phyloP scores from a whole-genome alignment of 2,329 filamentous ascomycete genomes.

The Cladophialophora yegresii region DNA sequence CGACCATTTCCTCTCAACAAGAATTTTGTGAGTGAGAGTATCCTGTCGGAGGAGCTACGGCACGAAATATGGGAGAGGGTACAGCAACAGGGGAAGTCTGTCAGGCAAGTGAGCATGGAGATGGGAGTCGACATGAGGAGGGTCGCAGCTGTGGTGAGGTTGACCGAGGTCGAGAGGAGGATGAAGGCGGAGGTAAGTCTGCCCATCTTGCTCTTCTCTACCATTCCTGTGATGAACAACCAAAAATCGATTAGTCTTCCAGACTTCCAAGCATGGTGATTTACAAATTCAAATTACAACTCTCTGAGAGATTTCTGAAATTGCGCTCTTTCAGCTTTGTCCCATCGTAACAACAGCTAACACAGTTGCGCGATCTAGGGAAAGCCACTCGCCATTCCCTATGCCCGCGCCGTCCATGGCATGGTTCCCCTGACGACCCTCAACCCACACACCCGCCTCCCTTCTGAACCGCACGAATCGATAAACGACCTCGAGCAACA shows the following conservation, averaged over 20 bases:
- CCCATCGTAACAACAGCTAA: not conserved
- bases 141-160: conserved; percentile 78
- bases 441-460: conserved; percentile 42
- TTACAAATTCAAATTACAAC: conserved; percentile 70
- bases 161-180: conserved; percentile 82
- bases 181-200: conserved; percentile 68
- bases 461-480: conserved; percentile 55
- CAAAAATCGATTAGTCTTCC: conserved; percentile 97
- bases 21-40: conserved; percentile 68
- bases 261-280: conserved; percentile 82
- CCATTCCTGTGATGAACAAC: conserved; percentile 65
- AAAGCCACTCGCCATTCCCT: conserved; percentile 73
- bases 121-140: conserved; percentile 78
- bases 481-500: conserved; percentile 67
- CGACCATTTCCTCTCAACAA: conserved; percentile 74
- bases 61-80: conserved; percentile 74
- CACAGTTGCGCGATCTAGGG: conserved; percentile 55
- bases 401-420: conserved; percentile 70
- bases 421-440: conserved; percentile 76
- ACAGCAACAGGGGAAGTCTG: conserved; percentile 63
- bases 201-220: not conserved
- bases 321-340: not conserved
- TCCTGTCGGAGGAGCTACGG: conserved; percentile 71
- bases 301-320: conserved; percentile 60
- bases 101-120: conserved; percentile 76